Evolutionary conservation across 768 basidiomycete genomes (phyloP).

Genomic region (Mycena venus): DNA sequence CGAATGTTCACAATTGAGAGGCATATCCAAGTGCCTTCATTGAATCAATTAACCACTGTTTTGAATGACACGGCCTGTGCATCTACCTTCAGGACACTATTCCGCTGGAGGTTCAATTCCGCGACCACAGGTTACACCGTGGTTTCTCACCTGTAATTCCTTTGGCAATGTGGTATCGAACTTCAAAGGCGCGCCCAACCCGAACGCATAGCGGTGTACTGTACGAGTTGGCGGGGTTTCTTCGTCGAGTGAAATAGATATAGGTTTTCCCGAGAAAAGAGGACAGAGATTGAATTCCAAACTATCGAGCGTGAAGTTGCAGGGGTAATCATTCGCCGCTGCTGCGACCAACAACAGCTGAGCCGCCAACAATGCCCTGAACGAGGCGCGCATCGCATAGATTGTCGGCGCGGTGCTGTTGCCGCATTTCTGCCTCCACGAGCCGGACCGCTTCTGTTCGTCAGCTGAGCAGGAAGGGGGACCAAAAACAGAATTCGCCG

Average conservation of each 20-base stretch:
- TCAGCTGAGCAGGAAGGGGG: background rate
- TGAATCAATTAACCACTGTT: background rate
- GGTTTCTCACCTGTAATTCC: conserved; percentile 43
- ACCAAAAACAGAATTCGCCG: background rate
- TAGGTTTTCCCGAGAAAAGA: conserved; percentile 32
- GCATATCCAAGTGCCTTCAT: conserved; percentile 46
- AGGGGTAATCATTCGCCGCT: background rate
- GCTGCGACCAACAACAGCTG: background rate
- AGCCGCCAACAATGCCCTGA: background rate
- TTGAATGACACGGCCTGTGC: too few relatives aligned
- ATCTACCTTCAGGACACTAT: conserved; percentile 42
- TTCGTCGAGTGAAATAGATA: conserved; percentile 35
- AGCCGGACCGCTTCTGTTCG: background rate
- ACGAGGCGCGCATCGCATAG: background rate
- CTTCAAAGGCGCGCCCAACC: conserved; percentile 36
- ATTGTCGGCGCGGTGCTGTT: background rate
- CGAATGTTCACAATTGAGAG: conserved; percentile 44
- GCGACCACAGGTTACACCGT: background rate
- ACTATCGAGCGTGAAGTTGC: conserved; percentile 35
- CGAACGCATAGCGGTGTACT: conserved; percentile 43
- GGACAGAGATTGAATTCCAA: conserved; percentile 45
- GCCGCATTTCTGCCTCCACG: background rate
- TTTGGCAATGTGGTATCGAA: conserved; percentile 45
- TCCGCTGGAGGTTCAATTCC: background rate
- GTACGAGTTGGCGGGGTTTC: conserved; percentile 49